phyloP scores from a whole-genome alignment of 805 yeast species.

The Scheffersomyces amazonensis region DNA sequence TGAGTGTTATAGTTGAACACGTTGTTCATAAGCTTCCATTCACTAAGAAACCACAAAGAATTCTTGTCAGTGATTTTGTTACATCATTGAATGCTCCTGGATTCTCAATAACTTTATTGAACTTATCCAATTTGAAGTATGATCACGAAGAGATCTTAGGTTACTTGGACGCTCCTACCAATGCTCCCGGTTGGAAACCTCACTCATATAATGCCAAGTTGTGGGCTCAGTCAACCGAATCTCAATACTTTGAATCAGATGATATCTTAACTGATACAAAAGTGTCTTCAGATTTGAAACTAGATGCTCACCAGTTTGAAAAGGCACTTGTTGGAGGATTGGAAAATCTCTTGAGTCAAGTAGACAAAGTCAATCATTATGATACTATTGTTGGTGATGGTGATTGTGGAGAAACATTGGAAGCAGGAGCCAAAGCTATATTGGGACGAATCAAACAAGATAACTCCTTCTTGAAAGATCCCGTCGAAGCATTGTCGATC shows the following conservation, averaged over 20 bases:
- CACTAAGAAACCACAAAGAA: constrained; percentile 62
- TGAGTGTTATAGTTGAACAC: constrained; percentile 67
- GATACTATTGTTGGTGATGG: constrained; percentile 96
- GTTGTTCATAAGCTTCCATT: constrained; percentile 51
- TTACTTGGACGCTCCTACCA: constrained; percentile 66
- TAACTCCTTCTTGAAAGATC: constrained; percentile 40
- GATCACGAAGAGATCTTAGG: constrained; percentile 37
- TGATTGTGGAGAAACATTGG: constrained; percentile 92
- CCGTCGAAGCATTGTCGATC: constrained; percentile 58
- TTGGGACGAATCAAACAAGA: constrained; percentile 46
- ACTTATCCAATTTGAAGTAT: constrained; percentile 50
- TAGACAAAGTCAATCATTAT: constrained; percentile 78
- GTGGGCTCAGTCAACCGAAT: constrained; percentile 25
- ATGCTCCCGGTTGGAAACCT: constrained; percentile 81
- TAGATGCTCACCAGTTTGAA: constrained; percentile 46
- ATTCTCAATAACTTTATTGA: constrained; percentile 78
- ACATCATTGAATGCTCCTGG: constrained; percentile 94
- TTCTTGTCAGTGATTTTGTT: constrained; percentile 74
- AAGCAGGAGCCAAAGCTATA: constrained; percentile 76
- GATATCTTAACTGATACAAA: constrained; percentile 6
- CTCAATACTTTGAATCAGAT: constrained; percentile 30
- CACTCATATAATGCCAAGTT: constrained; percentile 26
- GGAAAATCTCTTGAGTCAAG: constrained; percentile 35
- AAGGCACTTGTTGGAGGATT: constrained; percentile 46
- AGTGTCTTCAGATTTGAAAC: constrained; percentile 23